Base-by-base conservation (phyloP, 2,329 filamentous ascomycete species). In the Lecanicillium sp. region DNA sequence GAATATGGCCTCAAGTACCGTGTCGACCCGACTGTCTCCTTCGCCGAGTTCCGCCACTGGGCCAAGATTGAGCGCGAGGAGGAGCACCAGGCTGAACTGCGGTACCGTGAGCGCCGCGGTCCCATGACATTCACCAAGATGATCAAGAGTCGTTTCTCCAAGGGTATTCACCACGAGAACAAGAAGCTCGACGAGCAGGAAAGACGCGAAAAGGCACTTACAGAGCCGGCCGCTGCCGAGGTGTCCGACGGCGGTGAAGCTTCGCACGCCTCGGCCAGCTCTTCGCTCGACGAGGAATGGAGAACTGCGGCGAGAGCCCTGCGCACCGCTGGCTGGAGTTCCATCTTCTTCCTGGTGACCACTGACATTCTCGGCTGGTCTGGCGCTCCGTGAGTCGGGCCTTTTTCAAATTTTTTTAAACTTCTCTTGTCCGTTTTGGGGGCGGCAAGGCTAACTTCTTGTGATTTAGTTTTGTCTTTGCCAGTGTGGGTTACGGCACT, bases 281-380 rank as follows among this genome's bases (percentile, higher is more conserved):
- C 37, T 3, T 48, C 45, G 8, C 38, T 50, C 20, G 52, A 54
- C 15, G 33, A 65, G 4, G 72, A 75, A 51, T 74, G 72, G 72
- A 61, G 60, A 38, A 68, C 66, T 45, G 71, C 72, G 2, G 67
- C 66, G 23, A 66, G 73, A 15, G 67, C 69, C 5, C 51, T 72
- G 44, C 63, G 73, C 6, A 75, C 72, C 0, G 72, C 72, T 1
- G 66, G 65, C 2, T 68, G 68, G 64, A 69, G 70, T 6, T 66
- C 69, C 35, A 62, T 68, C 35, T 76, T 76, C 54, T 74, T 72
- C 45, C 60, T 74, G 44, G 73, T 74, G 55, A 72, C 71, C 12
- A 73, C 71, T 1, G 71, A 74, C 50, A 68, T 74, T 44, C 58
- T 74, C 10, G 71, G 71, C 1, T 70, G 69, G 2, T 70, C 62